phyloP scores from a whole-genome alignment of 2,329 filamentous ascomycete species.

The Botrytis medusae region DNA sequence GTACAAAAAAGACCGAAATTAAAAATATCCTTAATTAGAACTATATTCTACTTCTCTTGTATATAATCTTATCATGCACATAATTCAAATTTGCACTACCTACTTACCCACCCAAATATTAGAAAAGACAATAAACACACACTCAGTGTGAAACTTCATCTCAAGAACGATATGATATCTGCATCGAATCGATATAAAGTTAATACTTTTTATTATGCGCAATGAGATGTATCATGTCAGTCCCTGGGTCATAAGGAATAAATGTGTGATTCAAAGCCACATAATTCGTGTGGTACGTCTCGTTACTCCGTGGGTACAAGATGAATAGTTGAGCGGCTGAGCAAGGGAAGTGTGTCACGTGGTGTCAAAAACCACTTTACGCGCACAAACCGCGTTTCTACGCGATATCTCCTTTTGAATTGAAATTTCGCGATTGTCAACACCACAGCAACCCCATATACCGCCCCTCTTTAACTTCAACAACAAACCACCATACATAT shows the following conservation, averaged over 20 bases:
- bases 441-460: conserved; percentile 13
- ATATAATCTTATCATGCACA: neutral
- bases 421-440: conserved; percentile 20
- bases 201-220: neutral
- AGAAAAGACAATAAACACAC: too few relatives aligned
- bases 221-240: neutral
- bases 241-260: neutral
- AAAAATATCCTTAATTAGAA: neutral
- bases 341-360: neutral
- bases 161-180: too few relatives aligned
- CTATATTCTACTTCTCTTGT: neutral
- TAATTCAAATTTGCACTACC: neutral
- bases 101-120: neutral
- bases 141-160: too few relatives aligned
- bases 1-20: neutral
- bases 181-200: too few relatives aligned
- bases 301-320: neutral
- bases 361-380: conserved; percentile 9
- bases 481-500: conserved; percentile 6
- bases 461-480: neutral
- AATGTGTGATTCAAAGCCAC: neutral
- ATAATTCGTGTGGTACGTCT: neutral
- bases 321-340: neutral
- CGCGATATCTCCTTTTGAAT: conserved; percentile 17
- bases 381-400: conserved; percentile 8